Conservation (phyloP, 257 asterid genomes). For the Petrea volubilis region DNA sequence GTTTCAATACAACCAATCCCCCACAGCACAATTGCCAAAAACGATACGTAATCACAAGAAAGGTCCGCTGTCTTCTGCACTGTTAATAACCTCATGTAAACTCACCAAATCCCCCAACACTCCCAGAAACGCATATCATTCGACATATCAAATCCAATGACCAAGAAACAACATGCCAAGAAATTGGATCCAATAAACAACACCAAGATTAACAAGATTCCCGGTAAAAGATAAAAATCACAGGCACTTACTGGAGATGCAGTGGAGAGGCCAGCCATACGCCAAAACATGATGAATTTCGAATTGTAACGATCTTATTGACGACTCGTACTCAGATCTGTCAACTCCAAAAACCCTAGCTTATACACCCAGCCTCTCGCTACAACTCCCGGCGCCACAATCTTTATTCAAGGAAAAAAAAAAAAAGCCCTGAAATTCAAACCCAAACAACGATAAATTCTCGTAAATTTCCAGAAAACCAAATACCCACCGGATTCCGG, state of each 20-base stretch:
- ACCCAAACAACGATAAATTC: conserved; percentile 18
- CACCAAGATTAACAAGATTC: neutral
- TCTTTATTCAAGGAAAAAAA: conserved; percentile 32
- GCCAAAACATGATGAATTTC: conserved; percentile 75
- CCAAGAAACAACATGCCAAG: conserved; percentile 20
- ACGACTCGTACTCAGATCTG: conserved; percentile 38
- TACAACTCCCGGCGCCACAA: conserved; percentile 25
- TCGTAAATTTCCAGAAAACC: conserved; percentile 13
- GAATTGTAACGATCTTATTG: conserved; percentile 27
- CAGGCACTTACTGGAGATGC: conserved; percentile 69
- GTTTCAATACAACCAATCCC: conserved; percentile 9
- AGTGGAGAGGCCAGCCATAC: conserved; percentile 81
- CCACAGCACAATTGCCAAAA: conserved; percentile 23
- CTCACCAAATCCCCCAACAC: conserved; percentile 22
- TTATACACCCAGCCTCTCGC: conserved; percentile 29
- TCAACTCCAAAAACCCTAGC: conserved; percentile 48
- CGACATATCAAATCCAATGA: conserved; percentile 21
- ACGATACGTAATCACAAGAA: conserved; percentile 2
- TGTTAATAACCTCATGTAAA: conserved; percentile 12
- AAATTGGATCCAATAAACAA: conserved; percentile 28
- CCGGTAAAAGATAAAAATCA: neutral
- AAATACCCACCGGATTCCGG: conserved; percentile 24
- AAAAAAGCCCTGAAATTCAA: conserved; percentile 32
- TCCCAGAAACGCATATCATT: conserved; percentile 26
- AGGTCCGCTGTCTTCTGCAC: neutral